Evolutionary conservation across 345 rosid genomes (phyloP).

Genomic region (Hirschfeldia incana): DNA sequence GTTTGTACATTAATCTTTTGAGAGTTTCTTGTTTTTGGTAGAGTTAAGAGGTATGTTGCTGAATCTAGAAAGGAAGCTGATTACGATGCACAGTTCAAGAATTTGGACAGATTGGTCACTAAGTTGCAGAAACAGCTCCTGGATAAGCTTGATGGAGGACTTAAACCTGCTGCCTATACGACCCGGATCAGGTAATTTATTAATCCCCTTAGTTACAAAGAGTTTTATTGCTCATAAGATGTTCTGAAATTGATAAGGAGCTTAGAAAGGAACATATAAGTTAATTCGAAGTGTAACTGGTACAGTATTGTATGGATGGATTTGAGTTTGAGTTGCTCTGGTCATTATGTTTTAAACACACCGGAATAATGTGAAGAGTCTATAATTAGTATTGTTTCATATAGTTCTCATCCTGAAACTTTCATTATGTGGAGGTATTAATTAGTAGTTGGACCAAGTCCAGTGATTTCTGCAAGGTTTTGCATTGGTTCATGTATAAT

Average conservation of each 20-base stretch:
- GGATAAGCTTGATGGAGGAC: slow-evolving; percentile 45
- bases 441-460: too few species aligned
- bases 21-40: background rate
- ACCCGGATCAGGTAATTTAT: slow-evolving; percentile 38
- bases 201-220: background rate
- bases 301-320: too few species aligned
- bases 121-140: slow-evolving; percentile 49
- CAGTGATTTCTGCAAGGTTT: too few species aligned
- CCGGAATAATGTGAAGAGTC: background rate
- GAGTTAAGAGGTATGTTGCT: background rate
- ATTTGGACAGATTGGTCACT: slow-evolving; percentile 56
- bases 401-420: too few species aligned
- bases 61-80: background rate
- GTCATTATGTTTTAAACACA: background rate
- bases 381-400: too few species aligned
- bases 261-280: background rate
- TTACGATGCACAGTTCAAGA: slow-evolving; percentile 38
- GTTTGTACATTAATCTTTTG: background rate
- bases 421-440: too few species aligned
- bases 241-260: background rate
- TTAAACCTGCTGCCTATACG: slow-evolving; percentile 35
- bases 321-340: too few species aligned
- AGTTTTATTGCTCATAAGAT: background rate
- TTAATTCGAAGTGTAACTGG: background rate
- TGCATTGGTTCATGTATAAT: too few species aligned